phyloP scores from a whole-genome alignment of 176 grass and related monocot genomes.

The Carex kokanica region DNA sequence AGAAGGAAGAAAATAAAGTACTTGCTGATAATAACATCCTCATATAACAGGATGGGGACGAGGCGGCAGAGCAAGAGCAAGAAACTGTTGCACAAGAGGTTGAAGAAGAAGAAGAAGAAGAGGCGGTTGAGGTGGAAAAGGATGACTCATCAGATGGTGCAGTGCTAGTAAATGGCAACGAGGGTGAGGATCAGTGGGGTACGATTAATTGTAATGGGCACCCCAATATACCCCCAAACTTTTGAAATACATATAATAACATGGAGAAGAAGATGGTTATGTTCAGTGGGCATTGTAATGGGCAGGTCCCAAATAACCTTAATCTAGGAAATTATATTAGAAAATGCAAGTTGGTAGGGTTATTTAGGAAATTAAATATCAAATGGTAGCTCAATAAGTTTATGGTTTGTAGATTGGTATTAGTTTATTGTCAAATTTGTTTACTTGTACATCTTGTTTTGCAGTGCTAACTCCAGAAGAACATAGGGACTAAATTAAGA shows the following conservation, averaged over 20 bases:
- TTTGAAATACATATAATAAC: not conserved
- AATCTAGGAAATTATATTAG: not conserved
- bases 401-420: conserved; percentile 1
- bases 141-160: conserved; percentile 57
- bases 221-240: conserved; percentile 17
- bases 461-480: conserved; percentile 35
- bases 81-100: conserved; percentile 4
- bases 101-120: conserved; percentile 46
- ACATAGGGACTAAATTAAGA: conserved; percentile 27
- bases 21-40: conserved; percentile 9
- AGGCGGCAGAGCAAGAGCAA: conserved; percentile 44
- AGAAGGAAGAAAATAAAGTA: not conserved
- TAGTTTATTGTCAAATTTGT: conserved; percentile 8
- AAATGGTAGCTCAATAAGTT: not conserved
- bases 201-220: conserved; percentile 47
- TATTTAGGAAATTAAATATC: not conserved
- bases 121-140: conserved; percentile 60
- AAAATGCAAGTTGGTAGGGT: not conserved
- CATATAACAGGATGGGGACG: not conserved
- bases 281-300: not conserved
- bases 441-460: conserved; percentile 1
- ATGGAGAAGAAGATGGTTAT: not conserved
- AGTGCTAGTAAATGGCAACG: conserved; percentile 80
- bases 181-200: conserved; percentile 84
- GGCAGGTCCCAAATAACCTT: not conserved